These are phyloP conservation scores for Euphrasia confusa DNA, from an alignment of 257 asterid genomes.

Conservation along the genomic window DNA sequence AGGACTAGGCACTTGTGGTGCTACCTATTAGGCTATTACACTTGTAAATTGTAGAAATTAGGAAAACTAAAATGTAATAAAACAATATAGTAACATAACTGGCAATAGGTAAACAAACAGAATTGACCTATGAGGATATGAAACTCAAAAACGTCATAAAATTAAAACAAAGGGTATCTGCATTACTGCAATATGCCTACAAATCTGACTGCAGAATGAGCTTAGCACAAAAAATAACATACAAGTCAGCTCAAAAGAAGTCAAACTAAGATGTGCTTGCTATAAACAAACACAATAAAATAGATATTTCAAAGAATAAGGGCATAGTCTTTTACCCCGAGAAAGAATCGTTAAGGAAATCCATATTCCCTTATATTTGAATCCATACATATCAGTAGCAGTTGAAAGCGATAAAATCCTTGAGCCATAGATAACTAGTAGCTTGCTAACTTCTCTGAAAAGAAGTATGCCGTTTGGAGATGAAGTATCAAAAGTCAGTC, in stretches of 20 bases:
- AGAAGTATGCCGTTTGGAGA: slow-evolving; percentile 98
- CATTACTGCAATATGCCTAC: background rate
- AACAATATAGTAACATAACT: slow-evolving; percentile 15
- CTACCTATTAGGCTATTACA: slow-evolving; percentile 1
- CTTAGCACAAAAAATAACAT: slow-evolving; percentile 1
- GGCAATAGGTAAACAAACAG: slow-evolving; percentile 3
- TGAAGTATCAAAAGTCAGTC: slow-evolving; percentile 90
- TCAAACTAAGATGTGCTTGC: slow-evolving; percentile 2
- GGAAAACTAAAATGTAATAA: background rate
- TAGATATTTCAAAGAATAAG: slow-evolving; percentile 18
- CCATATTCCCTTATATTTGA: slow-evolving; percentile 98
- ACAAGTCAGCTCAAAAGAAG: slow-evolving; percentile 22
- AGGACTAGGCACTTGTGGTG: background rate
- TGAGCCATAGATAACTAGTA: slow-evolving; percentile 88
- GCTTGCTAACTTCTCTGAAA: slow-evolving; percentile 94
- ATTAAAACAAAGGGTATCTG: background rate
- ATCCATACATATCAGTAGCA: slow-evolving; percentile 76
- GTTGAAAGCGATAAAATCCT: slow-evolving; percentile 73
- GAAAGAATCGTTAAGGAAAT: slow-evolving; percentile 75
- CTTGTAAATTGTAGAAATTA: background rate
- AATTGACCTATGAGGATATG: background rate
- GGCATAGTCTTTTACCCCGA: slow-evolving; percentile 51
- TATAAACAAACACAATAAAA: slow-evolving; percentile 9
- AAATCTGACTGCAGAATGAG: slow-evolving; percentile 7
- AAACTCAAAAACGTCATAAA: slow-evolving; percentile 3